phyloP scores from a whole-genome alignment of 2,329 filamentous ascomycete genomes.

The Dryadomyces quercus-mongolicae region DNA sequence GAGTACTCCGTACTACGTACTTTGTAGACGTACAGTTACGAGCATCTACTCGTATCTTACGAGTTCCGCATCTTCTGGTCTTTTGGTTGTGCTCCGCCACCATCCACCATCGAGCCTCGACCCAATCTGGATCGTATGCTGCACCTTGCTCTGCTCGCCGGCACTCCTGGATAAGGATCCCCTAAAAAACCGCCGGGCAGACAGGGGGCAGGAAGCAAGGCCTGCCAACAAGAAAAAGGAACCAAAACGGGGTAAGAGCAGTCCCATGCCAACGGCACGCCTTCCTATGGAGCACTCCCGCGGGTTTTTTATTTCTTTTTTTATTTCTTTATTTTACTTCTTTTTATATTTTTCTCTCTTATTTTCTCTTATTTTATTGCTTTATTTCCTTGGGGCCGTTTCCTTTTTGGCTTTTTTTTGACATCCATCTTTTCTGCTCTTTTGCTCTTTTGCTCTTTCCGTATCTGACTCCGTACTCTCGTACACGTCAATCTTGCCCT shows the following conservation, averaged over 20 bases:
- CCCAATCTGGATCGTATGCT: no score
- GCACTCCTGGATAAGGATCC: not conserved
- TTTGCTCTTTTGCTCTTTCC: no score
- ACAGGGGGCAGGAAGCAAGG: not conserved
- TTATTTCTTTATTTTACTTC: not conserved
- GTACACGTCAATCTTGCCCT: not conserved
- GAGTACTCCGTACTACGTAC: no score
- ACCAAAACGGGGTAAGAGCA: not conserved
- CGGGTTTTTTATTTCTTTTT: not conserved
- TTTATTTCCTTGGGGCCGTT: not conserved
- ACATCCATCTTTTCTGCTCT: not conserved
- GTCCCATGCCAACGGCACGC: not conserved
- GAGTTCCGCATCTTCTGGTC: no score
- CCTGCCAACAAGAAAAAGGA: not conserved
- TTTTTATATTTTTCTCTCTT: not conserved
- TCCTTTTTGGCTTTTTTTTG: constrained; percentile 1
- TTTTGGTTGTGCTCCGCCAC: no score
- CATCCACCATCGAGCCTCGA: no score
- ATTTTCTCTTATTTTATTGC: not conserved
- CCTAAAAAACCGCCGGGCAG: not conserved
- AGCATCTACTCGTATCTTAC: no score
- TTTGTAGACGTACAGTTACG: no score
- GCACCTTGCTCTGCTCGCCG: no score
- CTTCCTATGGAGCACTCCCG: not conserved
- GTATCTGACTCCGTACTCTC: not conserved